These are phyloP conservation scores for Capsicum rhomboideum DNA, from an alignment of 257 asterid species.

Conservation along the genomic window DNA sequence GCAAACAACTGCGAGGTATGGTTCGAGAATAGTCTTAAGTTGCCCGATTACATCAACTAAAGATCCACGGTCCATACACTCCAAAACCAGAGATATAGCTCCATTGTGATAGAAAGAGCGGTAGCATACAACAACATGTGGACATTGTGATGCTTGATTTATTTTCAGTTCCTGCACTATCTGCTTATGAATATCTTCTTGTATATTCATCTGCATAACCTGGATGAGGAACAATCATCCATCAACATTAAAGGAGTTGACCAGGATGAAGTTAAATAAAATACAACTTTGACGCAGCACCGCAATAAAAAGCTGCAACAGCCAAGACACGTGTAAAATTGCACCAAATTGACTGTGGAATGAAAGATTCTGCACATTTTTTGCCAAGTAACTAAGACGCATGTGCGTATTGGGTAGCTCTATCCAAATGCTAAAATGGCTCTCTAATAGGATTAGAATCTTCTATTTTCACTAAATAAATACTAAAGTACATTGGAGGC, in stretches of 20 bases:
- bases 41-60: conserved; percentile 43
- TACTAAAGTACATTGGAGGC: background rate
- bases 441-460: background rate
- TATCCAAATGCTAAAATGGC: background rate
- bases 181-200: conserved; percentile 94
- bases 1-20: conserved; percentile 88
- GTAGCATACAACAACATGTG: conserved; percentile 87
- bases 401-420: background rate
- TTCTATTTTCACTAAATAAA: background rate
- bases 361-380: background rate
- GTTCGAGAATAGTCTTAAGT: conserved; percentile 89
- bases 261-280: background rate
- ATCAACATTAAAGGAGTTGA: background rate
- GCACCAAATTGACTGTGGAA: background rate
- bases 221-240: conserved; percentile 15
- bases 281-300: background rate
- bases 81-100: conserved; percentile 86
- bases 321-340: background rate
- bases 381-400: background rate
- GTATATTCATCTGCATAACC: conserved; percentile 96
- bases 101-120: conserved; percentile 99
- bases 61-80: conserved; percentile 99
- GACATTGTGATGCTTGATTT: conserved; percentile 85
- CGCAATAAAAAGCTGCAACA: no score
- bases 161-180: conserved; percentile 98